phyloP scores from a whole-genome alignment of 441 rosid species.

The Geranium incanum region DNA sequence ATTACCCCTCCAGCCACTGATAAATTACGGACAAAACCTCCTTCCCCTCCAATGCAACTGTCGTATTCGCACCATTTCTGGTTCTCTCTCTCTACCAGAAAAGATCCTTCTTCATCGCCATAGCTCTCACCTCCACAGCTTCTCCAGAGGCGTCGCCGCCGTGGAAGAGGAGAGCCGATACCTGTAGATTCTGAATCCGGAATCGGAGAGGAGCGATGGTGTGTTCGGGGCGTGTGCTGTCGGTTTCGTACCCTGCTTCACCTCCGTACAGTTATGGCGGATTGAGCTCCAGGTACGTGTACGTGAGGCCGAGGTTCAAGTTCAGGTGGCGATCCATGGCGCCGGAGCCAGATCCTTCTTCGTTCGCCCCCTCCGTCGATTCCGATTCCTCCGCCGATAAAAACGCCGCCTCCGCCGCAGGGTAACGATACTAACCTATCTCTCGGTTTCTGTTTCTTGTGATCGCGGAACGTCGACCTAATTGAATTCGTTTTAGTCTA shows the following conservation, averaged over 20 bases:
- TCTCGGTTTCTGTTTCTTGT: background rate
- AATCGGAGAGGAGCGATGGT: slow-evolving; percentile 30
- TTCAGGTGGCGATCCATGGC: slow-evolving; percentile 51
- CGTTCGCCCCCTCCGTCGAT: slow-evolving; percentile 38
- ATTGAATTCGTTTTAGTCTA: background rate
- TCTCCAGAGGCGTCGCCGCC: background rate
- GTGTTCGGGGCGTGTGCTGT: slow-evolving; percentile 44
- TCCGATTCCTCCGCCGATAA: slow-evolving; percentile 52
- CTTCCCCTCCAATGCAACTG: background rate
- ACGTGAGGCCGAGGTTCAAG: slow-evolving; percentile 22
- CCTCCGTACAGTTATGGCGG: slow-evolving; percentile 22
- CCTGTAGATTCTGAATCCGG: background rate
- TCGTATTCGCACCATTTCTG: background rate
- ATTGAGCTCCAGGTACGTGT: slow-evolving; percentile 19
- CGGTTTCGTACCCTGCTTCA: slow-evolving; percentile 42
- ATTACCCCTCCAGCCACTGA: too few species aligned
- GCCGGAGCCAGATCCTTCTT: slow-evolving; percentile 49
- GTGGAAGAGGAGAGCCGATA: background rate
- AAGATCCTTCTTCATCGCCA: background rate
- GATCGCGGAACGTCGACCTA: background rate
- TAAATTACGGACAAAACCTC: too few species aligned
- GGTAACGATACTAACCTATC: slow-evolving; percentile 23
- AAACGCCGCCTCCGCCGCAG: slow-evolving; percentile 28
- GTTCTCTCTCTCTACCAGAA: background rate
- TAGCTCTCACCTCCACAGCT: background rate